These are phyloP conservation scores for Cydonia oblonga DNA, from an alignment of 331 rosid genomes.

Conservation along the genomic window DNA sequence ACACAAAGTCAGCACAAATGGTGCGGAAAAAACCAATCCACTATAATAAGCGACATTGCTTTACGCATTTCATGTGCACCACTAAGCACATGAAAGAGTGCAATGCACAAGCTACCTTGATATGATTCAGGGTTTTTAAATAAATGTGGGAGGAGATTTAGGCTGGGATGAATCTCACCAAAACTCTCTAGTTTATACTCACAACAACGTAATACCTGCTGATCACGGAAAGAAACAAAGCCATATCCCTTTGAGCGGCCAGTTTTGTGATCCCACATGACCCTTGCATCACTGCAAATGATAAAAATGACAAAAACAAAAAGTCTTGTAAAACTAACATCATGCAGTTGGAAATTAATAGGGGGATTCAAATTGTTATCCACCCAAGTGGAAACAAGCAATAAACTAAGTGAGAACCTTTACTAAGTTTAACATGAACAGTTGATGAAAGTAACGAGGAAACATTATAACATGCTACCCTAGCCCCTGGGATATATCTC, in stretches of 20 bases:
- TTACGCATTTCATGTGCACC: neutral
- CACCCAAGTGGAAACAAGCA: neutral
- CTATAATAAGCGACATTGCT: no score
- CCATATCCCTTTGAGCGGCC: conserved; percentile 92
- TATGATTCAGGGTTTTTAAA: neutral
- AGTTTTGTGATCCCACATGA: conserved; percentile 91
- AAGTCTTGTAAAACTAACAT: conserved; percentile 18
- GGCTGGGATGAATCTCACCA: neutral
- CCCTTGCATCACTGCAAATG: conserved; percentile 66
- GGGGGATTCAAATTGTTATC: neutral
- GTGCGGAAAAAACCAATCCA: neutral
- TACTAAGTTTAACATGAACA: neutral
- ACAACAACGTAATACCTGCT: conserved; percentile 36
- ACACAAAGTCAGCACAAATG: neutral
- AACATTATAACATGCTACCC: conserved; percentile 13
- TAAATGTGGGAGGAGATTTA: neutral
- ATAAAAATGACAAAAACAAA: conserved; percentile 9
- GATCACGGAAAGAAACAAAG: conserved; percentile 70
- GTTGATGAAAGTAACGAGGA: neutral
- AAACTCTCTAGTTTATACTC: neutral
- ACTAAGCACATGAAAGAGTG: neutral
- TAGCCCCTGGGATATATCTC: conserved; percentile 9
- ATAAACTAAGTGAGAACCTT: conserved; percentile 3
- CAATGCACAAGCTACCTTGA: neutral
- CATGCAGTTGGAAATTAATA: neutral